These are phyloP conservation scores for Erigeron philadelphicus DNA, from an alignment of 140 eudicot genomes.

Conservation along the genomic window DNA sequence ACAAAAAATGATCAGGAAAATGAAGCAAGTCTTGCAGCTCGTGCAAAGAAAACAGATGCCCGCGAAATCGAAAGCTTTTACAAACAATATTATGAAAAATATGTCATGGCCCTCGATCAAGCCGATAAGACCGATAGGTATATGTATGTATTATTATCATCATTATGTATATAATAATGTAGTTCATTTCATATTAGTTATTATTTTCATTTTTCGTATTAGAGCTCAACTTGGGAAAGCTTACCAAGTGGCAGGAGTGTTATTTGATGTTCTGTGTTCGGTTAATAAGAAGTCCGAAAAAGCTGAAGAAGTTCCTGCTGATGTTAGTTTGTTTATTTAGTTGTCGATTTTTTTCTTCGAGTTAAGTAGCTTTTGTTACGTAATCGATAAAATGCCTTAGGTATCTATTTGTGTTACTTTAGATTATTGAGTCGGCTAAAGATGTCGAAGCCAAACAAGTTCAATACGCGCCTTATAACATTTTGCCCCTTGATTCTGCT, in stretches of 20 bases:
- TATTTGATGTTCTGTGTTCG: constrained; percentile 91
- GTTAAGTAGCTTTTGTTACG: neutral
- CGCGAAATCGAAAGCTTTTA: constrained; percentile 15
- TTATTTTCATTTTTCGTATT: constrained; percentile 12
- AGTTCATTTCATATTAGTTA: neutral
- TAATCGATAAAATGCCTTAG: neutral
- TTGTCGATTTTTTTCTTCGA: too few species aligned
- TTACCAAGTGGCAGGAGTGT: constrained; percentile 88
- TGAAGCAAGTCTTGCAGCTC: constrained; percentile 19
- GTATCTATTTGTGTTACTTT: neutral
- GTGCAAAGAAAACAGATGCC: constrained; percentile 5
- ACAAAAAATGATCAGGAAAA: neutral
- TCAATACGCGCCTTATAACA: constrained; percentile 80
- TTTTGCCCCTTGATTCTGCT: constrained; percentile 88
- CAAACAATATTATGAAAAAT: constrained; percentile 15
- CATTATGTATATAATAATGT: neutral
- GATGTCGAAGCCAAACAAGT: constrained; percentile 86
- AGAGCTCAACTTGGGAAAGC: constrained; percentile 96
- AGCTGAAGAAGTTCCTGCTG: constrained; percentile 94
- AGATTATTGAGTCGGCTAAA: constrained; percentile 94
- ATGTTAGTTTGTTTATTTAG: constrained; percentile 46
- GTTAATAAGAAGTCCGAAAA: constrained; percentile 84
- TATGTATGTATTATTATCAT: too few species aligned
- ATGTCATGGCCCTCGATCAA: constrained; percentile 17
- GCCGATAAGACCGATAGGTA: neutral